Evolutionary conservation across 768 basidiomycete species (phyloP), one percentile per base, ranked within the genome.

Genomic region (Rhodotorula toruloides): DNA sequence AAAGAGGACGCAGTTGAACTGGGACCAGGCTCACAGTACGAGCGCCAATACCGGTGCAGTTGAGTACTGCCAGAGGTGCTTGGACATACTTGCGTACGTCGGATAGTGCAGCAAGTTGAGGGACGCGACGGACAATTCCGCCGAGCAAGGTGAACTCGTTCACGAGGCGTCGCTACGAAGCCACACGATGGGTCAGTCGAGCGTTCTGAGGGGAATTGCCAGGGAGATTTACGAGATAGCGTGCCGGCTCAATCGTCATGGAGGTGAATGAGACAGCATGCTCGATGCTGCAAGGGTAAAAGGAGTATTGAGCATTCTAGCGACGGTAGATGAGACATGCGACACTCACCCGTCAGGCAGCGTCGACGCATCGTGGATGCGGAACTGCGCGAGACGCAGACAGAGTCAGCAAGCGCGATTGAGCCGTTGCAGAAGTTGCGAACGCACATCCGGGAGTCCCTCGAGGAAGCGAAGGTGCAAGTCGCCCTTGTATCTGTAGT

Each of bases 181-280:
- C 1, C 31, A 2, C 0, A 7, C 7, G 22, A 25, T 13, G 37
- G 19, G 1, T 27, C 31, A 39, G 19, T n/a, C 5, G 31, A 29
- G 5, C 21, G 34, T 5, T 7, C 1, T 17, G 37, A 13, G 39
- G 10, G 4, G 1, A 11, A 27, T n/a, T 16, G 25, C 5, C 8
- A 7, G 16, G 3, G 25, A 7, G 17, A 32, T 56, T 31, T 14
- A 65, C 64, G 17, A 67, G 66, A 34, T 68, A 78, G 43, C 61
- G 50, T 6, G 65, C 52, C 0, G 78, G 77, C 19, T 76, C 76
- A 67, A 79, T 77, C 25, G 77, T 78, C n/a, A 79, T 46, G 22
- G 77, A 77, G 2, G 76, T 77, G 76, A 76, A 76, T 46, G 72
- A 73, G 64, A 76, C 63, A 34, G 76, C 74, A 54, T 77, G 76